Conservation (phyloP, 768 basidiomycete genomes). For the Mycena latifolia region DNA sequence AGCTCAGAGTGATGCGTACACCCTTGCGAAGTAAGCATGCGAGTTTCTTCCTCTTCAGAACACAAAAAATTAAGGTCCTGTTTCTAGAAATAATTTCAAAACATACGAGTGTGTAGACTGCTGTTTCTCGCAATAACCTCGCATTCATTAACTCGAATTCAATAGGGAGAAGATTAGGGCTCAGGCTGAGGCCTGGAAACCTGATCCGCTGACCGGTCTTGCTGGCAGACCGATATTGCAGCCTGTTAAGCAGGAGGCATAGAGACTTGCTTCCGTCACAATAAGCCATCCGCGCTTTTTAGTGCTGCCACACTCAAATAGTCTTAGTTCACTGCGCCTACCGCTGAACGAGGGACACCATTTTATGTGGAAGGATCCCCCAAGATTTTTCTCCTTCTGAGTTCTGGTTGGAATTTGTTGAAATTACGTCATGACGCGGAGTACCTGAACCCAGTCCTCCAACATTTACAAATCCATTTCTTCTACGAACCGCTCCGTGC, state of each 20-base stretch:
- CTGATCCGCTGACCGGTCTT: background rate
- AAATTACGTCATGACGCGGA: too few species aligned
- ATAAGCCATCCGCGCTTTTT: too few species aligned
- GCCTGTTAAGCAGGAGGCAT: background rate
- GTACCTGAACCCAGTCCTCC: too few species aligned
- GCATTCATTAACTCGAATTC: background rate
- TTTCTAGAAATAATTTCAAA: background rate
- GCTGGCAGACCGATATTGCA: slow-evolving; percentile 3
- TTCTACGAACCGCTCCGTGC: slow-evolving; percentile 37
- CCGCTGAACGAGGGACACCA: too few species aligned
- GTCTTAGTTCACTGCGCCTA: too few species aligned
- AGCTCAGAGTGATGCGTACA: slow-evolving; percentile 13
- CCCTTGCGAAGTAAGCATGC: background rate
- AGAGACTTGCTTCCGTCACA: too few species aligned
- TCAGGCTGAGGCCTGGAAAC: background rate
- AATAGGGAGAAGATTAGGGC: background rate
- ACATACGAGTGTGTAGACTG: background rate
- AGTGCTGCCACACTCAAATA: too few species aligned
- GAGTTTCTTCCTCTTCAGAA: background rate
- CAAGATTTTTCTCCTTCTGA: too few species aligned
- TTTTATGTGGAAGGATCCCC: too few species aligned
- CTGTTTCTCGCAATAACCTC: background rate
- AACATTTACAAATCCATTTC: slow-evolving; percentile 1
- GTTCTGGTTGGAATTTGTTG: too few species aligned
- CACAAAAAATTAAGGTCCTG: background rate